phyloP scores from a whole-genome alignment of 2,329 filamentous ascomycete genomes.

The Fonsecaea nubica region DNA sequence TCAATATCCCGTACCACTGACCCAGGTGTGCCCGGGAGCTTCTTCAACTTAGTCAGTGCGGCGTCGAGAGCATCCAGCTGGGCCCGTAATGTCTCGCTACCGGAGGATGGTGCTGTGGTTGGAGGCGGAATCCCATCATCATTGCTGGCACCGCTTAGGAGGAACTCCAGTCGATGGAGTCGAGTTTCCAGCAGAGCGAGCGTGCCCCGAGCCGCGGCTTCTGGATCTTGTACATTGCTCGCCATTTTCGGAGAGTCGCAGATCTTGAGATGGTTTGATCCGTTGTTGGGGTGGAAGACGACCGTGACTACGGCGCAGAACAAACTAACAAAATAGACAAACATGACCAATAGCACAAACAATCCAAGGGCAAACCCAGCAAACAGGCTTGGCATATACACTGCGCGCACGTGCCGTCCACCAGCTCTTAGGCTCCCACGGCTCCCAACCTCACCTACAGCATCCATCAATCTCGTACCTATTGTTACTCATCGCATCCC shows the following conservation, averaged over 20 bases:
- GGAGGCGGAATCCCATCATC: constrained; percentile 49
- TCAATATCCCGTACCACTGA: constrained; percentile 50
- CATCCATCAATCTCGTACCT: background rate
- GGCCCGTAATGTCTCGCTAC: constrained; percentile 50
- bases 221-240: constrained; percentile 25
- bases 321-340: background rate
- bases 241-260: constrained; percentile 14
- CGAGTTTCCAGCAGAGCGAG: constrained; percentile 51
- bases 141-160: constrained; percentile 51
- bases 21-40: constrained; percentile 41
- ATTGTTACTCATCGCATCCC: background rate
- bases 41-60: constrained; percentile 48
- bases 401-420: background rate
- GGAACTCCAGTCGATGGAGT: constrained; percentile 53
- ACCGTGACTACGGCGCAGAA: background rate
- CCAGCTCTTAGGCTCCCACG: background rate
- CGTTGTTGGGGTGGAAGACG: background rate
- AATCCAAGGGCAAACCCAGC: constrained; percentile 8
- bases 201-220: constrained; percentile 30
- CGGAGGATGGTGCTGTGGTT: constrained; percentile 45
- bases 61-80: constrained; percentile 49
- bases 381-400: constrained; percentile 7
- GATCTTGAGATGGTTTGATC: background rate
- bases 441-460: constrained; percentile 4
- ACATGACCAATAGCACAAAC: background rate